Evolutionary conservation across 106 monocot genomes (phyloP).

Genomic region (Alisma plantagoaquatica): DNA sequence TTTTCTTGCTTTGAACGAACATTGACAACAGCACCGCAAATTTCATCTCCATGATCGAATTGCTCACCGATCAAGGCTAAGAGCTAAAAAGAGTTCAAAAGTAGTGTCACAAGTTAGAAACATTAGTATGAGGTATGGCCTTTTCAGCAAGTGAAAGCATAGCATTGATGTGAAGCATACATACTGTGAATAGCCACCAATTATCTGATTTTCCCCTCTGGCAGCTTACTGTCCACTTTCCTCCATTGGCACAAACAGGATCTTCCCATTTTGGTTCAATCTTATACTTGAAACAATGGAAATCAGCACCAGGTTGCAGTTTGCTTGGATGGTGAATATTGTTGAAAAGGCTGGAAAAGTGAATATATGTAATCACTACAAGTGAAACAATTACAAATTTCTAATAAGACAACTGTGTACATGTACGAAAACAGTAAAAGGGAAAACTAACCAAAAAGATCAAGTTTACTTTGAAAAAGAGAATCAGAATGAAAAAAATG

Average conservation of each 20-base stretch:
- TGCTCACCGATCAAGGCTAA: conserved; percentile 95
- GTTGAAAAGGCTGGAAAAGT: conserved; percentile 66
- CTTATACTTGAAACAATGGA: conserved; percentile 79
- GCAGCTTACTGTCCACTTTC: conserved; percentile 78
- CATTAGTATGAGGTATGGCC: neutral
- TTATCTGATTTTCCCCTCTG: conserved; percentile 64
- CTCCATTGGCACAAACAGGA: conserved; percentile 86
- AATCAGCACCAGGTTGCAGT: conserved; percentile 70
- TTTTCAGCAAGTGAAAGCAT: too few relatives aligned
- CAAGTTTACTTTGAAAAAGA: too few relatives aligned
- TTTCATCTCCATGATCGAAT: conserved; percentile 87
- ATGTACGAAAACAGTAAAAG: too few relatives aligned
- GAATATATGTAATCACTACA: too few relatives aligned
- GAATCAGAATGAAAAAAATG: too few relatives aligned
- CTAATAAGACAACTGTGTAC: too few relatives aligned
- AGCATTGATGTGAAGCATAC: too few relatives aligned
- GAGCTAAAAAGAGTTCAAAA: conserved; percentile 24
- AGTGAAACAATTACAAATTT: too few relatives aligned
- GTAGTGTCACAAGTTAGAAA: neutral
- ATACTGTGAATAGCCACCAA: conserved; percentile 78
- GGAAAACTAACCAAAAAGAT: too few relatives aligned
- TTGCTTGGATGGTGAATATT: conserved; percentile 85
- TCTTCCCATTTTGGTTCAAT: conserved; percentile 98
- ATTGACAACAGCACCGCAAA: conserved; percentile 92
- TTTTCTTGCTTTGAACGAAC: conserved; percentile 67